phyloP scores from a whole-genome alignment of 208 protist species.

The Trypanosoma melophagium region DNA sequence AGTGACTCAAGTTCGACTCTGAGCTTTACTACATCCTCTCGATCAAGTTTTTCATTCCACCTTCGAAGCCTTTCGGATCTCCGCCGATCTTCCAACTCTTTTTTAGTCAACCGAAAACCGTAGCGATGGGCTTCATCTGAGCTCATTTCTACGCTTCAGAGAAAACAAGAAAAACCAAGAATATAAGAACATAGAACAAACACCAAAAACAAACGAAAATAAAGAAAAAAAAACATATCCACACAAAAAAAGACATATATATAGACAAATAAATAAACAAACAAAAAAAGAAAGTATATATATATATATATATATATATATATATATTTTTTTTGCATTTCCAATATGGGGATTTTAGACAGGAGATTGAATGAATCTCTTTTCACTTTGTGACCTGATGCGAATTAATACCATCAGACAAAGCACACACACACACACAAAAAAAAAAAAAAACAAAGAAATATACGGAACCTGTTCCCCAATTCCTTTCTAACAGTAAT shows the following conservation, averaged over 20 bases:
- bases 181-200: background rate
- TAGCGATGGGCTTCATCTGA: constrained; percentile 37
- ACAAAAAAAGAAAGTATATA: too few relatives aligned
- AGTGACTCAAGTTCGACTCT: constrained; percentile 51
- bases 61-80: constrained; percentile 49
- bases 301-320: too few relatives aligned
- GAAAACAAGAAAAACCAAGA: background rate
- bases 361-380: too few relatives aligned
- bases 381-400: too few relatives aligned
- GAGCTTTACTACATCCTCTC: constrained; percentile 51
- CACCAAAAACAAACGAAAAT: background rate
- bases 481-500: too few relatives aligned
- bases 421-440: too few relatives aligned
- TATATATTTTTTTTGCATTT: too few relatives aligned
- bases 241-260: background rate
- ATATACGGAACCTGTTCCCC: too few relatives aligned
- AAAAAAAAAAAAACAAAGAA: too few relatives aligned
- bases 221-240: background rate
- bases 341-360: too few relatives aligned
- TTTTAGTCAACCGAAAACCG: constrained; percentile 47
- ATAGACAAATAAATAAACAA: background rate
- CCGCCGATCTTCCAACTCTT: constrained; percentile 41
- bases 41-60: constrained; percentile 58
- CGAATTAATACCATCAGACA: too few relatives aligned
- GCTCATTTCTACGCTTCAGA: constrained; percentile 1